These are phyloP conservation scores for Fusarium irregulare DNA, from an alignment of 2,329 filamentous ascomycete genomes.

Conservation along the genomic window DNA sequence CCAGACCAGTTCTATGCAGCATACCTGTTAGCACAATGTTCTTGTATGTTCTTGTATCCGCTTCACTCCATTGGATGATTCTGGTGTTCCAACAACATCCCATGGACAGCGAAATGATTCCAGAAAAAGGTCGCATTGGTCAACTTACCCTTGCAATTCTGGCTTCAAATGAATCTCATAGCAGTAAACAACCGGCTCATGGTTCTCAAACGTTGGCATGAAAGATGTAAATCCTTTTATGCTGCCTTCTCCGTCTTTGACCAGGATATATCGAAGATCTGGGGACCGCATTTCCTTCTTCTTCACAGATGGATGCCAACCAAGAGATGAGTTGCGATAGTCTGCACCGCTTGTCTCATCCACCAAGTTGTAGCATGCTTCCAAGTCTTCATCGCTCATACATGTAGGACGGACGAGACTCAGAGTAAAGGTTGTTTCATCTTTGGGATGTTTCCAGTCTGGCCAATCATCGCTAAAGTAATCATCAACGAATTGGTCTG, in stretches of 20 bases:
- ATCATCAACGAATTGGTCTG: not conserved
- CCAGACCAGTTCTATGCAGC: slow-evolving; percentile 68
- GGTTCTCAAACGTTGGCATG: slow-evolving; percentile 77
- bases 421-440: slow-evolving; percentile 56
- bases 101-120: slow-evolving; percentile 1
- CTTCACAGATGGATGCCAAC: slow-evolving; percentile 74
- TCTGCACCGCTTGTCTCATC: slow-evolving; percentile 71
- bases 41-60: slow-evolving; percentile 7
- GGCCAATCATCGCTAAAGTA: slow-evolving; percentile 47
- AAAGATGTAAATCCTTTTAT: slow-evolving; percentile 72
- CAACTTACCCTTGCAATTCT: slow-evolving; percentile 63
- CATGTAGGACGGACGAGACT: slow-evolving; percentile 54
- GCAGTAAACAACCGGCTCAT: slow-evolving; percentile 76
- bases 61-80: not conserved
- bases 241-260: slow-evolving; percentile 52
- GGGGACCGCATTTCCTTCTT: slow-evolving; percentile 73
- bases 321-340: slow-evolving; percentile 70
- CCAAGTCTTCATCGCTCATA: slow-evolving; percentile 59
- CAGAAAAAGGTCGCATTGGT: not conserved
- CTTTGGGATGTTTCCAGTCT: slow-evolving; percentile 64
- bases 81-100: not conserved
- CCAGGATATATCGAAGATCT: slow-evolving; percentile 76
- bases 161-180: slow-evolving; percentile 79
- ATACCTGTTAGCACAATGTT: slow-evolving; percentile 20
- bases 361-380: slow-evolving; percentile 67